Evolutionary conservation across 352 stramenopile genomes (phyloP).

Genomic region (Nothophytophthora sp.): DNA sequence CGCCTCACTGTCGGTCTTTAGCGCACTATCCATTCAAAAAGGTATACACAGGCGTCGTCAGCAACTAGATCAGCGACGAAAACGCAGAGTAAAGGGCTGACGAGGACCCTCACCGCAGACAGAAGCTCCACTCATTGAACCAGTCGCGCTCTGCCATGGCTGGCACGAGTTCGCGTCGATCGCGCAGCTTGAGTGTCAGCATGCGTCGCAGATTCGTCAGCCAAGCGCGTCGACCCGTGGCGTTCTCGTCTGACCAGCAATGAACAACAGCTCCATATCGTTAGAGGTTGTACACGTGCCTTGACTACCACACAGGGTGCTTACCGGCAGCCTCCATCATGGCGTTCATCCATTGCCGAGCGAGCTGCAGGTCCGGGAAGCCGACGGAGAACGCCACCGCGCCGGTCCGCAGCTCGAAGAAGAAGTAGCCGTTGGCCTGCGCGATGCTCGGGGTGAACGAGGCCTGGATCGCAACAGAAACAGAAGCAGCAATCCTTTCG

Average conservation of each 20-base stretch:
- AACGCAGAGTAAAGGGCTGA: too few species aligned
- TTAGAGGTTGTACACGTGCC: neutral
- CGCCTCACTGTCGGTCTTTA: constrained; percentile 39
- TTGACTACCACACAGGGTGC: too few species aligned
- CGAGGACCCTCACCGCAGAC: constrained; percentile 37
- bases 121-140: constrained; percentile 83
- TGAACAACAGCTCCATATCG: neutral
- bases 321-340: constrained; percentile 65
- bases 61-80: neutral
- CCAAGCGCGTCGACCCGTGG: constrained; percentile 67
- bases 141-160: constrained; percentile 75
- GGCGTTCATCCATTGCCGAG: constrained; percentile 54
- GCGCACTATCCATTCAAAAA: constrained; percentile 21
- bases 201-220: constrained; percentile 54
- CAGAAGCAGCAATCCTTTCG: constrained; percentile 3
- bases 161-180: constrained; percentile 53
- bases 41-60: neutral
- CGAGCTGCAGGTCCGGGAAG: constrained; percentile 45
- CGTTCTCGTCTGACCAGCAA: constrained; percentile 58
- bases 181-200: constrained; percentile 45
- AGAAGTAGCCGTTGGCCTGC: constrained; percentile 54
- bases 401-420: constrained; percentile 55
- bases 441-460: constrained; percentile 45
- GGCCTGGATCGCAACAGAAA: constrained; percentile 12
- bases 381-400: constrained; percentile 46